Evolutionary conservation across 441 rosid species (phyloP), one percentile per base, ranked within the genome.

Genomic region (Manihot esculenta): DNA sequence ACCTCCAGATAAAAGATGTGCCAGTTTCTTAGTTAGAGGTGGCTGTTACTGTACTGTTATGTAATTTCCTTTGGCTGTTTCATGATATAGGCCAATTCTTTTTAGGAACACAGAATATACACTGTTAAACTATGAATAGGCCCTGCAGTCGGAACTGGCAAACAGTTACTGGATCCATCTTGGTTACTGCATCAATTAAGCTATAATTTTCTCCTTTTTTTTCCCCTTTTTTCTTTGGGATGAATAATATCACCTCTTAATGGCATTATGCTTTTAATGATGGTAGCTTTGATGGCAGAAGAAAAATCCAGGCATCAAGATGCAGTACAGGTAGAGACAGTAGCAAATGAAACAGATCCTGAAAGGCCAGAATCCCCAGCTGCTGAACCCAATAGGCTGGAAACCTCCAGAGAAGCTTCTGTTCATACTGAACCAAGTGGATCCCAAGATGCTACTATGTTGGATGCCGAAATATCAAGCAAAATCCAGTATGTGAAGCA

Each of bases 241-340:
- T 18, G 33, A 41, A 42, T 17, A 45, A 49, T 59, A 12, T 17
- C 5, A 18, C 26, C 47, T 38, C 21, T 50, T 56, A 47, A 53
- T 35, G 11, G 26, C 5, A 10, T 41, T 55, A n/a, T 30, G 18
- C 35, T n/a, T 14, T 64, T 33, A 30, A 23, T 51, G 66, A 55
- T 68, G 72, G 62, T 23, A 79, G 85, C 80, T 75, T 74, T 85
- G 42, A 62, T 74, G 60, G 85, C 79, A 23, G 94, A 88, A 78
- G 96, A 91, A 8, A 86, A 81, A 70, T 56, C 68, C 33, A 76
- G 59, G 72, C 59, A 79, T 26, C 84, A 83, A 77, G 94, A 90
- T 62, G 18, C 79, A 65, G 78, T 23, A 60, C 75, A 73, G 62
- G 77, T 81, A 66, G 84, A 78, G 64, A 72, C 49, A 2, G 87